phyloP scores from a whole-genome alignment of 2,329 filamentous ascomycete genomes.

The Chaetomiaceae sp. region DNA sequence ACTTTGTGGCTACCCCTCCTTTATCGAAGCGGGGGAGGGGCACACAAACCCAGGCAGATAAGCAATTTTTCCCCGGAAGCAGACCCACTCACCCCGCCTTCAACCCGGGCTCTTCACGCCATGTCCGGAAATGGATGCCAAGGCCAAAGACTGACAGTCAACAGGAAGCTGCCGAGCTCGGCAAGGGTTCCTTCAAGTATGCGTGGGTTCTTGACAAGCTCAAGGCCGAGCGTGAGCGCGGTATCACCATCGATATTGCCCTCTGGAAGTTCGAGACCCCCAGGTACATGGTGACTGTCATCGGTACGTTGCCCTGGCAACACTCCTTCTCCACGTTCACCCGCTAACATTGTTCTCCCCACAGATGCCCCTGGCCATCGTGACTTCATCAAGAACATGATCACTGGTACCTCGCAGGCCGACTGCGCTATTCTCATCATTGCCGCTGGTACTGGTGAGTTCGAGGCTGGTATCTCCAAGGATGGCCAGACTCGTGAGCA shows the following conservation, averaged over 20 bases:
- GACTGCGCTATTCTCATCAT: slow-evolving; percentile 99
- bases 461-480: slow-evolving; percentile 99
- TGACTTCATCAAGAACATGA: slow-evolving; percentile 99
- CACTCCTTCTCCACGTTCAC: background rate
- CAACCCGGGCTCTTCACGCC: background rate
- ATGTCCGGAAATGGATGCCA: slow-evolving; percentile 3
- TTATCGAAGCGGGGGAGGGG: slow-evolving; percentile 24
- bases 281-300: slow-evolving; percentile 97
- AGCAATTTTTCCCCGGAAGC: slow-evolving; percentile 17
- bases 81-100: slow-evolving; percentile 20
- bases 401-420: slow-evolving; percentile 99
- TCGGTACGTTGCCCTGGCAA: slow-evolving; percentile 54
- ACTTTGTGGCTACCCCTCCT: slow-evolving; percentile 23
- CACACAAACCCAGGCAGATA: slow-evolving; percentile 20
- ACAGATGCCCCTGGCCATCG: slow-evolving; percentile 97
- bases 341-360: slow-evolving; percentile 18
- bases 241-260: slow-evolving; percentile 99
- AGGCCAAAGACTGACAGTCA: slow-evolving; percentile 14
- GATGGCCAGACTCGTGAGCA: slow-evolving; percentile 99
- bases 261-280: slow-evolving; percentile 99
- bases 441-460: slow-evolving; percentile 99
- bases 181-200: slow-evolving; percentile 99
- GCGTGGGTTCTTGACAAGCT: slow-evolving; percentile 99
- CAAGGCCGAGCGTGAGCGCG: slow-evolving; percentile 99
- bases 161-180: slow-evolving; percentile 96